Percentiles rank a stretch among this genome's conserved stretches.
phyloP scores from a whole-genome alignment of 2,329 filamentous ascomycete species.

The Penicillium fuscoglaucum region DNA sequence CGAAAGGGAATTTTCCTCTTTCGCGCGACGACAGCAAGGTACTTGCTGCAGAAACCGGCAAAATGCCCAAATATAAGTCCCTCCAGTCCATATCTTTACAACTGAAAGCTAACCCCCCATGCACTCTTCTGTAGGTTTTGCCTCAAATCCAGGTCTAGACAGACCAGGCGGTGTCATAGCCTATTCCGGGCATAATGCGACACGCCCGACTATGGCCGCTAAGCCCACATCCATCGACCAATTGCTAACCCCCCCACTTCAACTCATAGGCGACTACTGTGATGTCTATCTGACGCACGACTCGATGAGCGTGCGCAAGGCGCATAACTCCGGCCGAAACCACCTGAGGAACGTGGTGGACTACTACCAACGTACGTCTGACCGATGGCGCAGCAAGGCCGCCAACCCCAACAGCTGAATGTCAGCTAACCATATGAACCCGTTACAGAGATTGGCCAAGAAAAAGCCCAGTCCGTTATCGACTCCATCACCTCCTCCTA shows the following conservation, averaged over 20 bases:
- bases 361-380: constrained; percentile 81
- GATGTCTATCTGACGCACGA: constrained; percentile 99
- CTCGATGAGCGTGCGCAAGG: constrained; percentile 99
- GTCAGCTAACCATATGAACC: constrained; percentile 4
- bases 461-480: constrained; percentile 97
- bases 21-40: constrained; percentile 19
- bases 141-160: not conserved
- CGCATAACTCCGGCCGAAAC: constrained; percentile 94
- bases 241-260: constrained; percentile 11
- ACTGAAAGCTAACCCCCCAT: constrained; percentile 40
- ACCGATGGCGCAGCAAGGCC: not conserved
- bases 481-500: constrained; percentile 97
- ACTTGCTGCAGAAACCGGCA: constrained; percentile 40
- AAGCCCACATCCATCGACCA: not conserved
- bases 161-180: not conserved
- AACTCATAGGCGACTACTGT: constrained; percentile 77
- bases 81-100: constrained; percentile 10
- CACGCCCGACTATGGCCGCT: not conserved
- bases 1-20: constrained; percentile 24
- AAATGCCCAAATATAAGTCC: constrained; percentile 84
- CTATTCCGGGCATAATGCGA: constrained; percentile 9
- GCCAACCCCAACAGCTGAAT: not conserved
- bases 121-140: constrained; percentile 68
- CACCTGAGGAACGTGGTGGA: constrained; percentile 96
- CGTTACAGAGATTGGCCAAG: constrained; percentile 88